Base-by-base conservation (phyloP, 805 yeast species). In the Lipomyces sp. region DNA sequence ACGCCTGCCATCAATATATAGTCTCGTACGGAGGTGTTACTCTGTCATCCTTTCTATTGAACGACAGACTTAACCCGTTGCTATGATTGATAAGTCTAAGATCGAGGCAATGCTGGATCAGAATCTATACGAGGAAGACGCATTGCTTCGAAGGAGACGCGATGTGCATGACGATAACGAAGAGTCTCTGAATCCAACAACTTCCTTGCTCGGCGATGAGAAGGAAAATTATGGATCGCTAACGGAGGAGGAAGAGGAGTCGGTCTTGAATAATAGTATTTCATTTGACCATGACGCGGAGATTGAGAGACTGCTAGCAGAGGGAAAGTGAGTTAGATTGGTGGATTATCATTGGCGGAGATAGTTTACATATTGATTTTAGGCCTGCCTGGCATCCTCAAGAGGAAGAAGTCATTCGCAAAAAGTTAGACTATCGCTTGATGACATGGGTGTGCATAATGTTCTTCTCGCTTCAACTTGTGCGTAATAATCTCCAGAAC, bases 401-500 rank as follows among this genome's bases (percentile, higher is more conserved):
- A 58, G 90, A 86, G 71, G 90, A 87, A 42, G 59, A 74, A 32
- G 78, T 76, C 45, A 74, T 86, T 10, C 72, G 80, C 5, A 73
- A 84, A 72, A 86, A 85, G 71, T 78, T 84, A 55, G 89, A 87
- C 64, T 79, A 78, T 77, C 77, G 81, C 57, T 87, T 87, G 35
- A 78, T 86, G 4, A 75, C 84, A 18, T 79, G 86, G 78, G 88
- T 87, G 0, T 84, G 84, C 65, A 67, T 85, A 57, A 79, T 86
- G 84, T 86, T 86, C 74, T 78, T 83, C 56, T 85, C 85, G 8
- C 77, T 86, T 63, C 85, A 86, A 70, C 75, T 85, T 64, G 88
- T 85, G 74, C 77, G 90, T 66, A 81, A 82, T 53, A 86, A 87
- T 73, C 74, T 86, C 53, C 70, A 79, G 2, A 86, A 85, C 71